phyloP scores from a whole-genome alignment of 345 rosid species.

The Ailanthus altissimus region DNA sequence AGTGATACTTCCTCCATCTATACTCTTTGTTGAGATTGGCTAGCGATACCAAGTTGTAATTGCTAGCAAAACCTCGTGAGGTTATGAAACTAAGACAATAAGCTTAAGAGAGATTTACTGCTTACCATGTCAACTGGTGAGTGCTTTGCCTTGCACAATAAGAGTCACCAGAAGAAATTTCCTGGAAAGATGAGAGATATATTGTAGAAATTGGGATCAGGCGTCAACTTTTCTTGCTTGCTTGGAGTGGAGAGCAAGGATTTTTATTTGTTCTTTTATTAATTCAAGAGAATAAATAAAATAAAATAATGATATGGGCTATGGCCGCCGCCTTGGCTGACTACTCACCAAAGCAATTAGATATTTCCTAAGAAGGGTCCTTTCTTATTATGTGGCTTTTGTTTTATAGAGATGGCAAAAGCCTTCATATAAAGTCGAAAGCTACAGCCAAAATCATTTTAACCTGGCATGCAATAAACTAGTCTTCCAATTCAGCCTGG shows the following conservation, averaged over 20 bases:
- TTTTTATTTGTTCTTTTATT: background rate
- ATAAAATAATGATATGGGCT: background rate
- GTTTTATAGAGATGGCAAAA: background rate
- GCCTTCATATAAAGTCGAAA: background rate
- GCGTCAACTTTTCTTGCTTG: constrained; percentile 4
- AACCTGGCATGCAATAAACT: too few relatives aligned
- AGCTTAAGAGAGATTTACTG: too few relatives aligned
- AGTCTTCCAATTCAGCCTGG: too few relatives aligned
- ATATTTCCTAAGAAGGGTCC: background rate
- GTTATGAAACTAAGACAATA: background rate
- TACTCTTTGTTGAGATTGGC: background rate
- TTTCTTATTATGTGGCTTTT: background rate
- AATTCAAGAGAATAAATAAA: too few relatives aligned
- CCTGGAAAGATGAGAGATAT: background rate
- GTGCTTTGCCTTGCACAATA: background rate
- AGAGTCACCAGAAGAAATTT: background rate
- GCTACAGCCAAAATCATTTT: too few relatives aligned
- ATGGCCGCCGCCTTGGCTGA: constrained; percentile 11
- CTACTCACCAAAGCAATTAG: background rate
- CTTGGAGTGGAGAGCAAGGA: constrained; percentile 26
- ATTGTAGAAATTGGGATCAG: background rate
- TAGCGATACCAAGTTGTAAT: background rate
- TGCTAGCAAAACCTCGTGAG: background rate
- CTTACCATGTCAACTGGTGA: background rate
- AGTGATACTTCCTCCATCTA: constrained; percentile 30